Base-by-base conservation (phyloP, 352 stramenopile species). In the Phytophthora citrophthora region DNA sequence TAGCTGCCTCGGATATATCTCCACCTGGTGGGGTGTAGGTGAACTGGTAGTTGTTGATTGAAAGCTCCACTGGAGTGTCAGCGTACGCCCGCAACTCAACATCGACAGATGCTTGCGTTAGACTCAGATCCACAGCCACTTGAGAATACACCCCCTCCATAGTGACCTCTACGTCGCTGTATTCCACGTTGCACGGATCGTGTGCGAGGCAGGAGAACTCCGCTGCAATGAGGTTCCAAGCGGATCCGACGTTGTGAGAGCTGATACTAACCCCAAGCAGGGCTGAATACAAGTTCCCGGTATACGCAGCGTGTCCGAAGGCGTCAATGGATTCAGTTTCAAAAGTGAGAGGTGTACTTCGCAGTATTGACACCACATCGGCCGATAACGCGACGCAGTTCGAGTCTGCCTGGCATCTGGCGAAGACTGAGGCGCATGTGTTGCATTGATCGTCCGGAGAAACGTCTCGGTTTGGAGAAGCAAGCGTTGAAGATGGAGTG, bases 191-290 rank as follows among this genome's bases (percentile, higher is more conserved):
- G 11, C 49, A 66, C 10, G 50, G 32, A 15, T 20, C 31, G 41
- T 50, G 41, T 1, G 58, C 27, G 24, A 66, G 58, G 29, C 58
- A 66, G 27, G 23, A 54, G 15, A 66, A 29, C 10, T 66, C 49
- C 10, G 18, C 41, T 3, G 58, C 40, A 16, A 66, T 26, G 20
- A 64, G 46, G 16, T 64, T 9, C 57, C 57, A 64, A 9, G 47
- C 57, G n/a, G 13, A 13, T 31, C 16, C 26, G 27, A 48, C 50
- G 39, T 47, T 40, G 2, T 36, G 20, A 4, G 16, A n/a, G n/a
- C 32, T 47, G 4, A 8, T 38, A 5, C 0, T 15, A 6, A 40
- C 8, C 15, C 12, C 12, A 8, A 47, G 0, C 5, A 62, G 20
- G 29, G 15, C 12, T 18, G 54, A 23, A 18, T 62, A 62, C 20